phyloP scores from a whole-genome alignment of 768 basidiomycete genomes.

The Pilatotrama ljubarskyi region DNA sequence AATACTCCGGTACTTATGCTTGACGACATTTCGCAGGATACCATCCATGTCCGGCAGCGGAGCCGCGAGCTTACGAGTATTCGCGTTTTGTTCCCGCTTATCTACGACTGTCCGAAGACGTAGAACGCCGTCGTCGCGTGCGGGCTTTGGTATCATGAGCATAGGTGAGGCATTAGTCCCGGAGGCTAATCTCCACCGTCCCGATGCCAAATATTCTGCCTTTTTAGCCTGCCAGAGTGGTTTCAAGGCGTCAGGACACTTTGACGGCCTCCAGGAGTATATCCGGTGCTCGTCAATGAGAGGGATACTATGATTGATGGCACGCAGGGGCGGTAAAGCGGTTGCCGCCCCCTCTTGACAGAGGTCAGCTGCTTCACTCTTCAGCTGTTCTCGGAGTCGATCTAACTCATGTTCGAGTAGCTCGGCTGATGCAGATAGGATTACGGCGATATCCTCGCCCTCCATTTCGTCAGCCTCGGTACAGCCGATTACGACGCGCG shows the following conservation, averaged over 20 bases:
- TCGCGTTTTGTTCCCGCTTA: slow-evolving; percentile 23
- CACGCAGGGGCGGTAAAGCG: slow-evolving; percentile 29
- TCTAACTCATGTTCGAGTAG: neutral
- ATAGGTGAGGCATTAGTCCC: slow-evolving; percentile 34
- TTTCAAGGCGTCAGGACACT: slow-evolving; percentile 37
- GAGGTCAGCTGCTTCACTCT: neutral
- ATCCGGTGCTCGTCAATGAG: slow-evolving; percentile 33
- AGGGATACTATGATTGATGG: slow-evolving; percentile 40
- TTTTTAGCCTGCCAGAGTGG: slow-evolving; percentile 31
- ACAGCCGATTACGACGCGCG: neutral
- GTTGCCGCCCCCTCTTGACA: slow-evolving; percentile 17
- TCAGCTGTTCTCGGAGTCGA: neutral
- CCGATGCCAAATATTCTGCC: slow-evolving; percentile 32
- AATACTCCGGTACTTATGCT: slow-evolving; percentile 15
- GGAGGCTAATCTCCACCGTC: slow-evolving; percentile 32
- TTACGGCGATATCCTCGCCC: neutral
- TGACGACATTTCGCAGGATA: slow-evolving; percentile 23
- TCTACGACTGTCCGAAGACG: slow-evolving; percentile 17
- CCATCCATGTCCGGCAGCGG: slow-evolving; percentile 31
- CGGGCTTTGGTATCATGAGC: slow-evolving; percentile 34
- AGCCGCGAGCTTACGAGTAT: slow-evolving; percentile 27
- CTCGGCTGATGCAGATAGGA: neutral
- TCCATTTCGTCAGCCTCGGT: neutral
- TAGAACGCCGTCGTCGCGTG: neutral
- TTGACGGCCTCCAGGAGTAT: slow-evolving; percentile 37